Evolutionary conservation across 1,284 basidiomycete species (phyloP).

Genomic region (Leccinum fallax): DNA sequence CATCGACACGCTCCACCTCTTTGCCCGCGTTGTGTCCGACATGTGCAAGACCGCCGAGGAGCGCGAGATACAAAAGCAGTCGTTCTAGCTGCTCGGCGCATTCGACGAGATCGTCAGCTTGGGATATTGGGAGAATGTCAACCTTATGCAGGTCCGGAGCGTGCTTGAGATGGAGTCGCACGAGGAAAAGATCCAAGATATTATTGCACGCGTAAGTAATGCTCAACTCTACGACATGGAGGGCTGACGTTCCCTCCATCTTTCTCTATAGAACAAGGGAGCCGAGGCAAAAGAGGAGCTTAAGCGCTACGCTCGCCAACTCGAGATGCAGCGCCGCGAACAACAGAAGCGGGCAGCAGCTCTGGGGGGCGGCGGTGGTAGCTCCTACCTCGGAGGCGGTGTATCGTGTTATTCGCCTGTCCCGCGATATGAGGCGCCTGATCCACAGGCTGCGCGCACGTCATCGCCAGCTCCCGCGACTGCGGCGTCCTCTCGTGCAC

Average conservation of each 20-base stretch:
- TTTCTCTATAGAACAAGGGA: slow-evolving; percentile 85
- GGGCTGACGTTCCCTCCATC: background rate
- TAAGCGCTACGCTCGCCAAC: slow-evolving; percentile 96
- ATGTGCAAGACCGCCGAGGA: slow-evolving; percentile 88
- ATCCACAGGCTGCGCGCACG: slow-evolving; percentile 47
- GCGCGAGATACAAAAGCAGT: slow-evolving; percentile 86
- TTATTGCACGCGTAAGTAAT: slow-evolving; percentile 82
- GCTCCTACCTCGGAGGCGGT: slow-evolving; percentile 64
- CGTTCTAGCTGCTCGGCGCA: slow-evolving; percentile 94
- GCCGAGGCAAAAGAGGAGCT: slow-evolving; percentile 99
- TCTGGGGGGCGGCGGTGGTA: slow-evolving; percentile 45
- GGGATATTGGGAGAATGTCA: slow-evolving; percentile 94
- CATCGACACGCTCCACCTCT: slow-evolving; percentile 93
- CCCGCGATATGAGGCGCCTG: slow-evolving; percentile 70
- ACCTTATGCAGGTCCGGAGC: slow-evolving; percentile 88
- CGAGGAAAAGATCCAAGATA: slow-evolving; percentile 99
- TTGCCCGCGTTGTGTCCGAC: slow-evolving; percentile 93
- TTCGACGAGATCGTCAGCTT: slow-evolving; percentile 97
- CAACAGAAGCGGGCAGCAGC: slow-evolving; percentile 75
- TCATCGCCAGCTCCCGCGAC: slow-evolving; percentile 49
- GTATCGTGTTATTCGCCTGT: slow-evolving; percentile 70
- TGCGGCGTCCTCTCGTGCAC: slow-evolving; percentile 50
- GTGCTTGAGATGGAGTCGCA: slow-evolving; percentile 99
- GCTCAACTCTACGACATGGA: background rate
- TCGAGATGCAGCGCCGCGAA: slow-evolving; percentile 97